Base-by-base conservation (phyloP, 1,284 basidiomycete genomes). In the Leccinum ponderosum region DNA sequence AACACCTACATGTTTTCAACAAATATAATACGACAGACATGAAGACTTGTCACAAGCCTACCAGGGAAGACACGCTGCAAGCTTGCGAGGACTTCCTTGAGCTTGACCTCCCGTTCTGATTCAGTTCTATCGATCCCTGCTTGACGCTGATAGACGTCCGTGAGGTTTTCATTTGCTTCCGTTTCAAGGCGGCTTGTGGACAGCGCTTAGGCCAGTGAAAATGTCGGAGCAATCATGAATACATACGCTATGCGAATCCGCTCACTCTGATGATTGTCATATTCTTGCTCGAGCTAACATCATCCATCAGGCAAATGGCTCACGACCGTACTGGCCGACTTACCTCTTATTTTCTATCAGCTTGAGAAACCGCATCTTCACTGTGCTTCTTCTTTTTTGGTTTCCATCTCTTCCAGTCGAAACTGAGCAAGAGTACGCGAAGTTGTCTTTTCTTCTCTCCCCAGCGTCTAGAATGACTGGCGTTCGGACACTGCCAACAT, bases 101-200 rank as follows among this genome's bases (percentile, higher is more conserved):
- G 79, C 69, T 84, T 88, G 1, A 78, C 81, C 71, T 98, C 96
- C 25, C 90, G 84, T 70, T 98, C 95, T 0, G 87, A 89, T 75
- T 98, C 93, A 54, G 87, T 86, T 74, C 81, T 89, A 70, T 97
- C 95, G 0, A 93, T 88, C 27, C 93, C 92, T 1, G 94, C 94
- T 73, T 95, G 91, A 72, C 97, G 90, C 64, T 89, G 85, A 72
- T 94, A 91, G 11, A 93, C 84, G 25, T 88, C 87, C 59, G 90
- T 84, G 3, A 99, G 84, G 70, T 95, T 94, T 75, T 97, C 96
- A 72, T 97, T 97, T 51, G 93, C 84, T 69, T 97, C 94, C 0
- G 86, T 85, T 76, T 96, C 94, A 4, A 94, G 84, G 79, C 93
- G 90, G 55, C 94, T 97, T 68, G n/a, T 59, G 42, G 31, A 33